Conservation (phyloP, 2,329 filamentous ascomycete species). For the Spiromastix sp. region DNA sequence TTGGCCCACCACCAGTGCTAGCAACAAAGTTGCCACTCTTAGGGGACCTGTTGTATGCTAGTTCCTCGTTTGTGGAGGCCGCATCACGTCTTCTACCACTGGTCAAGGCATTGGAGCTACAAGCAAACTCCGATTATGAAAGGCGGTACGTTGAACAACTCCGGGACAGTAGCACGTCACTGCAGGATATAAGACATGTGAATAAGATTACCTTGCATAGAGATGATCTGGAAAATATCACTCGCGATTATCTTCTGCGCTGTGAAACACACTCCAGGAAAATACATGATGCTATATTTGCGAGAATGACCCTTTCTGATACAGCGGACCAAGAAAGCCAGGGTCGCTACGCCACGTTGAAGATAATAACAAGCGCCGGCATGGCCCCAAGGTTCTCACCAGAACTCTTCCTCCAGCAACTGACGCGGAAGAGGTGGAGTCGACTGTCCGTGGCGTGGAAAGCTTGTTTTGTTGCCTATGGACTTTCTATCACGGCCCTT, state of each 20-base stretch:
- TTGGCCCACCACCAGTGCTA: too few relatives aligned
- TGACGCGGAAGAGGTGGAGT: conserved; percentile 12
- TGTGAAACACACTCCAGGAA: not conserved
- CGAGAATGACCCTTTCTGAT: not conserved
- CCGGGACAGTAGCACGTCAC: not conserved
- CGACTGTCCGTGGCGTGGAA: conserved; percentile 12
- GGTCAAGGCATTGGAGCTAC: not conserved
- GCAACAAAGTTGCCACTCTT: too few relatives aligned
- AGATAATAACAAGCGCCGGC: conserved; percentile 4
- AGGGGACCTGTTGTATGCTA: too few relatives aligned
- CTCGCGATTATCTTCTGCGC: conserved; percentile 20
- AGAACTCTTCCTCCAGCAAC: conserved; percentile 15
- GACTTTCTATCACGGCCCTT: conserved; percentile 17
- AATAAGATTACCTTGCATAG: not conserved
- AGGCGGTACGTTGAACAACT: not conserved
- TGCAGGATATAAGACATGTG: not conserved
- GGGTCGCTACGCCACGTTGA: too few relatives aligned
- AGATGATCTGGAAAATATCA: not conserved
- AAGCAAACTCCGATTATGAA: not conserved
- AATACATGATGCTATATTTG: conserved; percentile 2
- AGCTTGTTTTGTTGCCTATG: conserved; percentile 15
- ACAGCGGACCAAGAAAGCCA: too few relatives aligned
- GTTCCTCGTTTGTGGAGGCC: too few relatives aligned
- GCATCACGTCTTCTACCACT: not conserved
- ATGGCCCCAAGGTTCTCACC: conserved; percentile 18